These are phyloP conservation scores for Mycena rosella DNA, from an alignment of 768 basidiomycete genomes.

Conservation along the genomic window DNA sequence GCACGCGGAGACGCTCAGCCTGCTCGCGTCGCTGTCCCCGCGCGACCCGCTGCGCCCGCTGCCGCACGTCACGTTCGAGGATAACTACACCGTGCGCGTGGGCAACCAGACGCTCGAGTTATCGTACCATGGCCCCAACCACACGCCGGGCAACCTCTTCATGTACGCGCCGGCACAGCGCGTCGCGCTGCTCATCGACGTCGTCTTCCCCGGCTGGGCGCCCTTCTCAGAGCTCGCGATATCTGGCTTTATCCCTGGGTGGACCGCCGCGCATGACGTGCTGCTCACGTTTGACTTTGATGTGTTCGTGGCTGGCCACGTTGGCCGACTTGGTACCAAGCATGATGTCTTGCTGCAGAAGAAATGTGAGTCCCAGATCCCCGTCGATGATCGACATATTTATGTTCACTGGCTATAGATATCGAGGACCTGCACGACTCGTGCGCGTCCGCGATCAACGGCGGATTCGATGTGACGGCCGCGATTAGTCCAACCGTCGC, in stretches of 20 bases:
- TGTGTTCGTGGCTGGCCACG: slow-evolving; percentile 11
- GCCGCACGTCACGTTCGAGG: slow-evolving; percentile 14
- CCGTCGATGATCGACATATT: not conserved
- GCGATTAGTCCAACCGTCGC: slow-evolving; percentile 15
- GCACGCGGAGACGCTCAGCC: slow-evolving; percentile 13
- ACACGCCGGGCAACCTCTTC: slow-evolving; percentile 13
- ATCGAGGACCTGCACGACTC: slow-evolving; percentile 8
- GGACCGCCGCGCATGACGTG: slow-evolving; percentile 7
- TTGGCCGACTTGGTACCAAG: slow-evolving; percentile 9
- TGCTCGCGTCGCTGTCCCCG: slow-evolving; percentile 15
- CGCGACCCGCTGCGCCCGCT: slow-evolving; percentile 15
- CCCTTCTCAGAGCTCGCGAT: not conserved
- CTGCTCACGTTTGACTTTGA: slow-evolving; percentile 16
- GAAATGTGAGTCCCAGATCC: slow-evolving; percentile 10
- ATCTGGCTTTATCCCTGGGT: slow-evolving; percentile 3
- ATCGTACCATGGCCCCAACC: slow-evolving; percentile 1
- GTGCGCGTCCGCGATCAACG: slow-evolving; percentile 8
- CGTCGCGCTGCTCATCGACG: slow-evolving; percentile 12
- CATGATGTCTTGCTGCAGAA: slow-evolving; percentile 6
- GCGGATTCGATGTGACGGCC: slow-evolving; percentile 5
- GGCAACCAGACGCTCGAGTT: too few species aligned
- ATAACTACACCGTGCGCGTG: not conserved
- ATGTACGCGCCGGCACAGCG: slow-evolving; percentile 13
- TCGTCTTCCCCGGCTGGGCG: slow-evolving; percentile 7
- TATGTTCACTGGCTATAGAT: slow-evolving; percentile 4